Evolutionary conservation across 2,329 filamentous ascomycete species (phyloP).

Genomic region (Botryotinia globosa): DNA sequence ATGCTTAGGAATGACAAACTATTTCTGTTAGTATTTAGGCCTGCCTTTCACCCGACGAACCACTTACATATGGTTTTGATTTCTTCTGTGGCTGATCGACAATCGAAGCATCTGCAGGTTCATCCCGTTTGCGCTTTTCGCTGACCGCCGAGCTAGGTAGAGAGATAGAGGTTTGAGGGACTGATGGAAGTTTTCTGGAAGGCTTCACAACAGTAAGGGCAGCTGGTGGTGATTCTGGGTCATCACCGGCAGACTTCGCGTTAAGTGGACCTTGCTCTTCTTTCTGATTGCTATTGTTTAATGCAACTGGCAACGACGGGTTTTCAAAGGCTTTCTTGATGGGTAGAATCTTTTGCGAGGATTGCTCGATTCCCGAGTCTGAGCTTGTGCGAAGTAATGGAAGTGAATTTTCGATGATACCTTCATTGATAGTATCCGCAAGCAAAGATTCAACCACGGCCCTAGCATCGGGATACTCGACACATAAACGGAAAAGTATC

Average conservation of each 20-base stretch:
- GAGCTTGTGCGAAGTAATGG: background rate
- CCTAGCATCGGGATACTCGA: constrained; percentile 13
- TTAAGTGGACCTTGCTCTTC: background rate
- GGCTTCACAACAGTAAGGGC: background rate
- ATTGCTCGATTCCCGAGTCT: background rate
- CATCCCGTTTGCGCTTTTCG: constrained; percentile 11
- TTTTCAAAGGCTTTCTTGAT: too few species aligned
- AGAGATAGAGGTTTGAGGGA: background rate
- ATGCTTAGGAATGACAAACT: constrained; percentile 9
- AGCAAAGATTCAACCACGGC: constrained; percentile 13
- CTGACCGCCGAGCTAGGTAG: too few species aligned
- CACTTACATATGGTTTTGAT: constrained; percentile 1
- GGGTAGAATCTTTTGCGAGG: background rate
- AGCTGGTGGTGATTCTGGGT: background rate
- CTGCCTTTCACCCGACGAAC: background rate
- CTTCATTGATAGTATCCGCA: background rate
- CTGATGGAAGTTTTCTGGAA: background rate
- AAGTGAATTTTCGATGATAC: background rate
- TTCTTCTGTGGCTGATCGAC: background rate
- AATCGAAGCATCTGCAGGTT: background rate
- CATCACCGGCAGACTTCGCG: background rate
- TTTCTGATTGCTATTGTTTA: background rate
- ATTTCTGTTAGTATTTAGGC: background rate
- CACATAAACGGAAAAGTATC: constrained; percentile 7
- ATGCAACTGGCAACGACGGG: background rate